Evolutionary conservation across 345 rosid genomes (phyloP).

Genomic region (Citropsis articulata): DNA sequence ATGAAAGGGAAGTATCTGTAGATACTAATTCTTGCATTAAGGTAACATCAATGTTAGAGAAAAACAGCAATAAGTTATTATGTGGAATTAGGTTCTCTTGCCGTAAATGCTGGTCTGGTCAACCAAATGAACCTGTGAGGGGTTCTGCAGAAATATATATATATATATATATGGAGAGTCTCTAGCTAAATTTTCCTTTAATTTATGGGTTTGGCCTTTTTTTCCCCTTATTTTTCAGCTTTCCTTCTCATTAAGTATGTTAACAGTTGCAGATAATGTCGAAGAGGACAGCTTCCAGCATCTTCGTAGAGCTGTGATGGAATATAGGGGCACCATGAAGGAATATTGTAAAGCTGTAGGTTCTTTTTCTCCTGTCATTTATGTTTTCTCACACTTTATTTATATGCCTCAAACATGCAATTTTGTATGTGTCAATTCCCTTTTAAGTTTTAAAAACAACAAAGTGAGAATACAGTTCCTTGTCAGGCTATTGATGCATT

Average conservation of each 20-base stretch:
- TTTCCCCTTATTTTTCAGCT: neutral
- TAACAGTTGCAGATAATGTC: slow-evolving; percentile 32
- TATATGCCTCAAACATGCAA: neutral
- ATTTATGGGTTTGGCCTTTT: neutral
- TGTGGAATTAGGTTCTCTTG: neutral
- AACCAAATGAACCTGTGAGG: neutral
- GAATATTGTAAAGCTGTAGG: slow-evolving; percentile 55
- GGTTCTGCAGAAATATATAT: neutral
- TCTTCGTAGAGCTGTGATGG: slow-evolving; percentile 55
- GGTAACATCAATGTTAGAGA: neutral
- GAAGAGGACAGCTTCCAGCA: slow-evolving; percentile 43
- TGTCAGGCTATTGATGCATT: slow-evolving; percentile 55
- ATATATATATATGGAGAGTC: neutral
- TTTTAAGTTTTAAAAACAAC: slow-evolving; percentile 1
- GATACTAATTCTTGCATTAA: no score
- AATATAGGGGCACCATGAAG: slow-evolving; percentile 50
- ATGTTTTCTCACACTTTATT: neutral
- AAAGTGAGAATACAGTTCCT: slow-evolving; percentile 6
- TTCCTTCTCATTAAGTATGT: slow-evolving; percentile 1
- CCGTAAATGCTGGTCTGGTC: neutral
- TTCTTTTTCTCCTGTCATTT: neutral
- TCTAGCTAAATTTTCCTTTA: neutral
- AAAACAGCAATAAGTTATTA: neutral
- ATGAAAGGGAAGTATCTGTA: no score
- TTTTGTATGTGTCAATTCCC: neutral